Conservation (phyloP, 169 alveolate species). For the Cryptosporidium tyzzeri region DNA sequence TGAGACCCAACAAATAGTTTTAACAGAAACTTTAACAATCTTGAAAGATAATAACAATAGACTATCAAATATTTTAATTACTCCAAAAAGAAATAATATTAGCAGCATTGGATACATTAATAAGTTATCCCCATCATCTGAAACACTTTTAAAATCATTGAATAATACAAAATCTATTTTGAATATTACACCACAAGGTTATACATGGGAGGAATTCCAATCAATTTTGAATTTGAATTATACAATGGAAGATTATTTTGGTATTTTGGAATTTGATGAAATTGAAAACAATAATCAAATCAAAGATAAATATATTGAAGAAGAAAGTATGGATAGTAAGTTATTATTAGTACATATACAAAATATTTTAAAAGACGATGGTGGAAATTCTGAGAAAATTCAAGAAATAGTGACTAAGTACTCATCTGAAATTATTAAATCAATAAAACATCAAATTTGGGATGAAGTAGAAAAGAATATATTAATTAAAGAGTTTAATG, state of each 20-base stretch:
- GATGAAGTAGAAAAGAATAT: slow-evolving; percentile 36
- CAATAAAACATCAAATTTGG: slow-evolving; percentile 51
- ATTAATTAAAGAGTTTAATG: slow-evolving; percentile 15
- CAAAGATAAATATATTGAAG: slow-evolving; percentile 3
- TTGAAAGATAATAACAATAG: slow-evolving; percentile 27
- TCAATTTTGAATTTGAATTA: slow-evolving; percentile 44
- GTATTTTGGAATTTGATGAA: slow-evolving; percentile 38
- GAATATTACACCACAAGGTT: slow-evolving; percentile 60
- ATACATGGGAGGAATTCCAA: slow-evolving; percentile 73
- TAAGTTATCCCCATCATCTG: slow-evolving; percentile 36
- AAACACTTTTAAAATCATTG: slow-evolving; percentile 27
- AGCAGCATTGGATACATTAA: not conserved
- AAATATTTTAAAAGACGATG: not conserved
- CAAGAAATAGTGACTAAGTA: not conserved
- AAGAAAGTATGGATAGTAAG: not conserved
- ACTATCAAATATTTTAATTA: not conserved
- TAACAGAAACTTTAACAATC: slow-evolving; percentile 24
- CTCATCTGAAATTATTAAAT: slow-evolving; percentile 5
- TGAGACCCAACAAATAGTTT: slow-evolving; percentile 13
- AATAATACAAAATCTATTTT: slow-evolving; percentile 42
- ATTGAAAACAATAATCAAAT: not conserved
- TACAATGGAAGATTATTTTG: slow-evolving; percentile 42
- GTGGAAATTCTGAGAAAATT: not conserved
- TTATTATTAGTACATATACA: not conserved
- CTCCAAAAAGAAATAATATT: slow-evolving; percentile 22